Evolutionary conservation across 768 basidiomycete species (phyloP).

Genomic region (Phylloporus sp.): DNA sequence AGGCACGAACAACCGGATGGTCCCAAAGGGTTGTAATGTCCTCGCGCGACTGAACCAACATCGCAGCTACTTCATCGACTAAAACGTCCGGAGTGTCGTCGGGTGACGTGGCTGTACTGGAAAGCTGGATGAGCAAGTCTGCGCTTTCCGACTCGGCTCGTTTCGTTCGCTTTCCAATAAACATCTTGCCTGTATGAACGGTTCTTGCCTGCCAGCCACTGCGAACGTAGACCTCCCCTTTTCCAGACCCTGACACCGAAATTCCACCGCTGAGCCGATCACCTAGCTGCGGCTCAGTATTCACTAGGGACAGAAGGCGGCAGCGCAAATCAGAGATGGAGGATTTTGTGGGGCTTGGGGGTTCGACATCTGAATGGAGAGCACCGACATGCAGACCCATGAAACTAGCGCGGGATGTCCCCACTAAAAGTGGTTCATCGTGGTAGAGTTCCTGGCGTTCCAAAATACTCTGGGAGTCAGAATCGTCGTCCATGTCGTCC

Average conservation of each 20-base stretch:
- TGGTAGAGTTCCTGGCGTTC: slow-evolving; percentile 30
- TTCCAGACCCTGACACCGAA: slow-evolving; percentile 69
- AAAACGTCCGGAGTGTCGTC: slow-evolving; percentile 45
- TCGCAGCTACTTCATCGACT: slow-evolving; percentile 54
- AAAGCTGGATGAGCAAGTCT: slow-evolving; percentile 28
- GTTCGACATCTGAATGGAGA: slow-evolving; percentile 10
- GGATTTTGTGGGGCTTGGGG: slow-evolving; percentile 17
- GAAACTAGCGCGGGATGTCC: slow-evolving; percentile 10
- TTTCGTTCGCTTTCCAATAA: slow-evolving; percentile 28
- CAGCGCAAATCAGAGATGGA: slow-evolving; percentile 52
- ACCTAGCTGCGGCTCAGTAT: slow-evolving; percentile 58
- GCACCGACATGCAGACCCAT: slow-evolving; percentile 5
- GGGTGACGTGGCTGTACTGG: slow-evolving; percentile 26
- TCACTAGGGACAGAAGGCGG: slow-evolving; percentile 55
- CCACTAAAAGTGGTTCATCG: slow-evolving; percentile 20
- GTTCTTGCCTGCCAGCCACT: slow-evolving; percentile 77
- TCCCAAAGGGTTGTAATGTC: slow-evolving; percentile 73
- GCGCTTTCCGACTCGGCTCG: slow-evolving; percentile 22
- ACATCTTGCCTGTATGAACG: slow-evolving; percentile 43
- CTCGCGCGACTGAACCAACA: slow-evolving; percentile 53
- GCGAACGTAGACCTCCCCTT: slow-evolving; percentile 69
- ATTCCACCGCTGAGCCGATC: slow-evolving; percentile 73
- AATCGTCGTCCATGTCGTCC: slow-evolving; percentile 57
- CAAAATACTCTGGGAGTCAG: slow-evolving; percentile 32
- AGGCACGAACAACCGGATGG: slow-evolving; percentile 61